Base-by-base conservation (phyloP, 2,329 filamentous ascomycete genomes). In the Lasiodiplodia sp. region DNA sequence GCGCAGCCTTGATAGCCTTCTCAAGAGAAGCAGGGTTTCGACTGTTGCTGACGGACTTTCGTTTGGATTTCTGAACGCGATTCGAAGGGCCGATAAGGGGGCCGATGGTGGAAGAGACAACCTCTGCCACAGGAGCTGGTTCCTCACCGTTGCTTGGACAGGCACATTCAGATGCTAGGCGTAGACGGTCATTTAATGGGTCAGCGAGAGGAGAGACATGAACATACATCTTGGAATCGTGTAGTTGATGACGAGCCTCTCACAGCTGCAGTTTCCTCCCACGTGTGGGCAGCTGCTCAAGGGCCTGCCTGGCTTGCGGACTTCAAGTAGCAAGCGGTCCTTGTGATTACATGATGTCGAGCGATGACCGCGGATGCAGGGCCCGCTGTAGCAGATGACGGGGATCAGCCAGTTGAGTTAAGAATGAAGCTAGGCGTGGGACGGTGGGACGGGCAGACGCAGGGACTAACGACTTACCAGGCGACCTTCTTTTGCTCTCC, bases 401-500 rank as follows among this genome's bases (percentile, higher is more conserved):
- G 12, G 51, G 16, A 58, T 68, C 37, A 68, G 66, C 47, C 34
- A 60, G 38, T 34, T 25, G 10, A 7, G 25, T 66, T 68, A 73
- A 6, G 31, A 40, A 68, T 74, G 25, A 47, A 28, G 51, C 57
- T 21, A 31, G 28, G 47, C 34, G 44, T 56, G 63, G 38, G 47
- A 49, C 7, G 21, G 47, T 64, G 66, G 25, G 28, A 38, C 25
- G 58, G 16, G 40, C 40, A 49, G 11, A 28, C 28, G 44, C 60
- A 58, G 56, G 69, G 66, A 66, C 69, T 66, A 21, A 49, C 44
- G 60, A 76, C 89, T 75, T 86, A 92, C 90, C 90, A 92, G 77
- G 90, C 90, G 85, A 92, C 90, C 83, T 92, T 92, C 78, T 88
- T 91, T 81, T 91, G 91, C 78, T 88, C 84, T 71, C 90, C 90